Conservation (phyloP, 306 rosid genomes). For the Citrullus amarus region DNA sequence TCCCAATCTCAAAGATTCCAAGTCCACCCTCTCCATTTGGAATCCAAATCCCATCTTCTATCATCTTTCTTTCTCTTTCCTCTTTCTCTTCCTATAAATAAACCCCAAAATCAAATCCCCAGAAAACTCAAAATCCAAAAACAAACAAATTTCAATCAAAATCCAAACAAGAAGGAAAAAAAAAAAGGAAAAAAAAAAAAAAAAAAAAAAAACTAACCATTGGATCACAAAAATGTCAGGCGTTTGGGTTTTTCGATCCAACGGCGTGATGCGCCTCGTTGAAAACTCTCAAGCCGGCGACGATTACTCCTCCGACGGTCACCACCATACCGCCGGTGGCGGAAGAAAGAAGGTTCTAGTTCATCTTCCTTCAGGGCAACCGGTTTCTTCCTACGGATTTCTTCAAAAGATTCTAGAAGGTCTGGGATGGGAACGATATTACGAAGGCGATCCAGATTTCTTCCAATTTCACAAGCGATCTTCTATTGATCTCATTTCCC, state of each 20-base stretch:
- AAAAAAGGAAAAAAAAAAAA: neutral
- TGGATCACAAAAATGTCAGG: slow-evolving; percentile 43
- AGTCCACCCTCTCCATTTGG: neutral
- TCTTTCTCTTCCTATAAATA: neutral
- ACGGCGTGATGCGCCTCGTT: slow-evolving; percentile 60
- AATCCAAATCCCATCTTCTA: neutral
- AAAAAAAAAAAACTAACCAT: neutral
- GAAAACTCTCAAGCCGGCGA: slow-evolving; percentile 53
- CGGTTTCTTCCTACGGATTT: slow-evolving; percentile 42
- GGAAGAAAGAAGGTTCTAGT: slow-evolving; percentile 44
- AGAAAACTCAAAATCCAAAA: neutral
- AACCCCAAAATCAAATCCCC: neutral
- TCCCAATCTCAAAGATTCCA: neutral
- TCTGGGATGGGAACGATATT: slow-evolving; percentile 92
- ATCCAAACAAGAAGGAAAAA: neutral
- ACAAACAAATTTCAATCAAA: neutral
- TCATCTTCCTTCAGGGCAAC: slow-evolving; percentile 53
- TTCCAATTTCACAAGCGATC: slow-evolving; percentile 79
- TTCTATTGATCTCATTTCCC: slow-evolving; percentile 85
- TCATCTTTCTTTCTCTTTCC: too few relatives aligned
- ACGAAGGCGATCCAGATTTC: slow-evolving; percentile 67
- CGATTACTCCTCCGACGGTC: neutral
- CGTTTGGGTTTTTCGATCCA: slow-evolving; percentile 59
- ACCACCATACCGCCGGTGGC: neutral
- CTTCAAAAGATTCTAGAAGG: slow-evolving; percentile 56